Conservation (phyloP, 345 rosid species). For the Bruguiera parviflora region DNA sequence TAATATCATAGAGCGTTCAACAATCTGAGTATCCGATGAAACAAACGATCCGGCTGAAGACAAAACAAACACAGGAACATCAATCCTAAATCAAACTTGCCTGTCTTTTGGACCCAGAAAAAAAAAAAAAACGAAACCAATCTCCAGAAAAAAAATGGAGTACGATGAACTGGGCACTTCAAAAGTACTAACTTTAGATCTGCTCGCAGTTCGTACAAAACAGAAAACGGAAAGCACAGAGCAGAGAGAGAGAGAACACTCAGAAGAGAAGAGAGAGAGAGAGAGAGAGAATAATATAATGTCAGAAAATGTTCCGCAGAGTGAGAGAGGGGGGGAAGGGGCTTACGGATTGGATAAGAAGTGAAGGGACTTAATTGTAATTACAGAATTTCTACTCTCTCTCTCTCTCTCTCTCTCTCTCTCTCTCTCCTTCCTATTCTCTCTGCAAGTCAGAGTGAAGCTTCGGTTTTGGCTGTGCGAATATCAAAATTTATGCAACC, state of each 20-base stretch:
- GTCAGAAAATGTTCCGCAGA: not conserved
- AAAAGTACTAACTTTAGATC: constrained; percentile 35
- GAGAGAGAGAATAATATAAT: constrained; percentile 14
- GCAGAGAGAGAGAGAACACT: no score
- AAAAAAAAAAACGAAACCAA: no score
- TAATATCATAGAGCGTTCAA: not conserved
- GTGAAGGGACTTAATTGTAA: constrained; percentile 31
- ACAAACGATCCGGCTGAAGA: constrained; percentile 8
- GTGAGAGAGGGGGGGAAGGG: not conserved
- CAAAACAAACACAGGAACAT: not conserved
- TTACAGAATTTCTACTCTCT: constrained; percentile 18
- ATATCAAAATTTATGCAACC: not conserved
- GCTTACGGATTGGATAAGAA: constrained; percentile 67
- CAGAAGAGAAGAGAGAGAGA: no score
- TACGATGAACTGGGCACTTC: not conserved
- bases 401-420: constrained; percentile 27
- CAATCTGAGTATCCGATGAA: constrained; percentile 32
- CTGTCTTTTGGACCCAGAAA: not conserved
- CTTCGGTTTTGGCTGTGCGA: constrained; percentile 37
- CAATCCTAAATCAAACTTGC: not conserved
- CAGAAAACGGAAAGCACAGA: no score
- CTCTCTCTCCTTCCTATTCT: constrained; percentile 53
- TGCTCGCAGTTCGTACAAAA: constrained; percentile 26
- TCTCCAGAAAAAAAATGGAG: constrained; percentile 2
- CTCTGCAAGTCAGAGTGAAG: constrained; percentile 61